Evolutionary conservation across 306 rosid species (phyloP).

Genomic region (Cercis canadensis): DNA sequence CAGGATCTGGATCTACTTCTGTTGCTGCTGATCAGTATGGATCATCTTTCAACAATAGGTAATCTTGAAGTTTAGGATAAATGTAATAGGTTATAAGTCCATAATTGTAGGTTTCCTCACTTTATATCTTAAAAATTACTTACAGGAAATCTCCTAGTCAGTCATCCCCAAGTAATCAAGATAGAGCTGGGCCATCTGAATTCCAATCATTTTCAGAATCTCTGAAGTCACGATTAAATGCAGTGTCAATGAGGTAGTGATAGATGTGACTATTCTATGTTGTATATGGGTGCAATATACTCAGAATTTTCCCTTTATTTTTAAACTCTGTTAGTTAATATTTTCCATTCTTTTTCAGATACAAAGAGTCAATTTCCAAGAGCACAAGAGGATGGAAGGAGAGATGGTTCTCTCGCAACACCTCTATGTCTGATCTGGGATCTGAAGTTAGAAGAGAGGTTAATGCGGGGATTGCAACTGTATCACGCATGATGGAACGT

Average conservation of each 20-base stretch:
- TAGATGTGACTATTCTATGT: conserved; percentile 14
- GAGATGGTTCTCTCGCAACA: conserved; percentile 85
- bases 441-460: conserved; percentile 88
- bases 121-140: conserved; percentile 9
- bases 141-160: conserved; percentile 69
- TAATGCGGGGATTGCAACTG: conserved; percentile 82
- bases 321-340: conserved; percentile 6
- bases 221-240: conserved; percentile 79
- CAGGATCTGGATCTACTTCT: conserved; percentile 65
- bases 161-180: conserved; percentile 72
- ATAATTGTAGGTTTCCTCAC: background rate
- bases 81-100: conserved; percentile 12
- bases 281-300: conserved; percentile 13
- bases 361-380: conserved; percentile 94
- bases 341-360: conserved; percentile 50
- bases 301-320: conserved; percentile 15
- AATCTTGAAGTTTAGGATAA: conserved; percentile 25
- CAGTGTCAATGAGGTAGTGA: conserved; percentile 79
- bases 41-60: conserved; percentile 61
- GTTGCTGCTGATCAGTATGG: conserved; percentile 54
- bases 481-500: conserved; percentile 89
- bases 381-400: conserved; percentile 98
- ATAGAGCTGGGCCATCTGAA: conserved; percentile 96
- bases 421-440: conserved; percentile 80
- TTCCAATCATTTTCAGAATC: conserved; percentile 90